phyloP scores from a whole-genome alignment of 345 rosid species.

The Aquilaria malaccensis region DNA sequence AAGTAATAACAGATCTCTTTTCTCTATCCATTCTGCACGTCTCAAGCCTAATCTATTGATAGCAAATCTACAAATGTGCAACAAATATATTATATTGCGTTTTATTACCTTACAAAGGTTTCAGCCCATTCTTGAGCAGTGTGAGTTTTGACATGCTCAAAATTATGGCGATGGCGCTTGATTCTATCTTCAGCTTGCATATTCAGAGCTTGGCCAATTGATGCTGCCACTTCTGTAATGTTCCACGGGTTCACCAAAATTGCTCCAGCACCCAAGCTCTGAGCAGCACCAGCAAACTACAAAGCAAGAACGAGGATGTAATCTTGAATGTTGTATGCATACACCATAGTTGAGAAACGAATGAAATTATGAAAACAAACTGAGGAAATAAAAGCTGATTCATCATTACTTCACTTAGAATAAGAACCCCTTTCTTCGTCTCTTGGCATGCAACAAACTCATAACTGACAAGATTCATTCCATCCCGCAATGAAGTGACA shows the following conservation, averaged over 20 bases:
- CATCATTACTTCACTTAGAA: conserved; percentile 90
- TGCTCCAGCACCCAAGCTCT: conserved; percentile 99
- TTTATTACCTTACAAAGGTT: conserved; percentile 81
- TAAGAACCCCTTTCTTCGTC: conserved; percentile 94
- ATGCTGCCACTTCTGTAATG: conserved; percentile 95
- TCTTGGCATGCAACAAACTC: conserved; percentile 99
- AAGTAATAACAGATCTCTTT: no score
- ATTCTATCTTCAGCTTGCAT: conserved; percentile 88
- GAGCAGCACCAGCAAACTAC: conserved; percentile 99
- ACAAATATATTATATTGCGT: not conserved
- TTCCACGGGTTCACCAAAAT: conserved; percentile 99
- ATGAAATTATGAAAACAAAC: not conserved
- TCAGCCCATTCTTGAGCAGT: conserved; percentile 99
- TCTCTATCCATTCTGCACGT: no score
- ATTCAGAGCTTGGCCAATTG: conserved; percentile 76
- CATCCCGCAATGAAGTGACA: conserved; percentile 96
- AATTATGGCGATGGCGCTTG: conserved; percentile 83
- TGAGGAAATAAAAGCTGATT: not conserved
- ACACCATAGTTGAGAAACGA: not conserved
- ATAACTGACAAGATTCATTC: conserved; percentile 99
- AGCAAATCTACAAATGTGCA: not conserved
- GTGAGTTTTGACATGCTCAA: conserved; percentile 66
- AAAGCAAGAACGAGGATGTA: conserved; percentile 3
- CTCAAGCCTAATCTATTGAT: not conserved
- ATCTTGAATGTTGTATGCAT: not conserved